These are phyloP conservation scores for Camellia granthamiana DNA, from an alignment of 148 eudicot genomes.

Conservation along the genomic window DNA sequence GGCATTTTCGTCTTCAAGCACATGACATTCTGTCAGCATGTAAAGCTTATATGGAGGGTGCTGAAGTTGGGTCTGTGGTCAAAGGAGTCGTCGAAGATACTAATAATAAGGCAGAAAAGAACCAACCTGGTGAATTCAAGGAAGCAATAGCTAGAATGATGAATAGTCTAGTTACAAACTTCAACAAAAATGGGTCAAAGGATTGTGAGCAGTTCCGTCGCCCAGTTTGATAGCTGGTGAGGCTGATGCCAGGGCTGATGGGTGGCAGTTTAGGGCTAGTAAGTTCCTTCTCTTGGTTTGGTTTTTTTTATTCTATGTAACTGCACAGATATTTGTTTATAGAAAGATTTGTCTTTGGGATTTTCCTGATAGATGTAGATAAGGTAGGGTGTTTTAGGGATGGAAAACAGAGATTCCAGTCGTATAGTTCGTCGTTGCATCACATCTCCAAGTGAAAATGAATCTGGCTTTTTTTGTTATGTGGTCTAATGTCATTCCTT, in stretches of 20 bases:
- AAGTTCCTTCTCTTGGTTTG: not conserved
- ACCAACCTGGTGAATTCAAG: not conserved
- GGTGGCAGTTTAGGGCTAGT: not conserved
- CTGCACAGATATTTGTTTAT: not conserved
- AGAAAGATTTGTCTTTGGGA: not conserved
- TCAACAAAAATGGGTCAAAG: slow-evolving; percentile 48
- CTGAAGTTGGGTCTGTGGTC: slow-evolving; percentile 44
- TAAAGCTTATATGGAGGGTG: slow-evolving; percentile 62
- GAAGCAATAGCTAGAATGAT: slow-evolving; percentile 35
- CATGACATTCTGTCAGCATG: slow-evolving; percentile 62
- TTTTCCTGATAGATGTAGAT: not conserved
- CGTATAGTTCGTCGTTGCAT: not conserved
- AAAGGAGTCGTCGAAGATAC: not conserved
- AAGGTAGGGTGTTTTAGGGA: not conserved
- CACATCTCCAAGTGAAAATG: not conserved
- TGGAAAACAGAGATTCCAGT: not conserved
- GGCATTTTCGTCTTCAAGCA: slow-evolving; percentile 60
- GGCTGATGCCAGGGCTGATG: not conserved
- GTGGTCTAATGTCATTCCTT: not conserved
- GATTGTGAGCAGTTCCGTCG: slow-evolving; percentile 51
- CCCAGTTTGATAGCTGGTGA: slow-evolving; percentile 1
- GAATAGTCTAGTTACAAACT: slow-evolving; percentile 37
- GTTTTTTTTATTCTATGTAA: not conserved
- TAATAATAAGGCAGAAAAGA: not conserved
- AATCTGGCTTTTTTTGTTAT: not conserved